A percentile compares a stretch with the other conserved stretches of the same genome.
These are phyloP conservation scores for Gossypium ekmanianum DNA, from an alignment of 345 rosid species.

Conservation along the genomic window DNA sequence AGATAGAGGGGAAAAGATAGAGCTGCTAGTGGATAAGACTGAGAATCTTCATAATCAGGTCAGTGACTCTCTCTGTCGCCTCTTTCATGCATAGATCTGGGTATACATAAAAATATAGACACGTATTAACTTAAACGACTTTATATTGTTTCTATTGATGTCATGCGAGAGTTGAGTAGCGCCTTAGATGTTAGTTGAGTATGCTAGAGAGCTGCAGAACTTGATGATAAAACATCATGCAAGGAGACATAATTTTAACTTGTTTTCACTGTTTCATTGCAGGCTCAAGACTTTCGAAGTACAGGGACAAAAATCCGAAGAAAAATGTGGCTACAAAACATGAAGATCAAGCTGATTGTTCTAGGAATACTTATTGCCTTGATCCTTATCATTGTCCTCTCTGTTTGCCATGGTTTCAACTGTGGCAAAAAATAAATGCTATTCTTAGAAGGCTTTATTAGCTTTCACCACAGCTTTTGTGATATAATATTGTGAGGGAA, in stretches of 20 bases:
- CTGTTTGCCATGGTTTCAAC: slow-evolving; percentile 80
- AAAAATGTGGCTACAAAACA: slow-evolving; percentile 89
- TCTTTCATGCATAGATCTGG: not conserved
- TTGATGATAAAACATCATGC: not conserved
- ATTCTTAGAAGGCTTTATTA: not conserved
- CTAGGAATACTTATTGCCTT: slow-evolving; percentile 62
- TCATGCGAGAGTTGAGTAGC: not conserved
- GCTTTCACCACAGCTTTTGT: slow-evolving; percentile 8
- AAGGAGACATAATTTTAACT: not conserved
- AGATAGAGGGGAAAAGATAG: slow-evolving; percentile 99
- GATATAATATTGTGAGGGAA: slow-evolving; percentile 16
- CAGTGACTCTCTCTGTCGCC: slow-evolving; percentile 11
- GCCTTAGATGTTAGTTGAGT: not conserved
- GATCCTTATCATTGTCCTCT: slow-evolving; percentile 66
- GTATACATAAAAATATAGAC: not conserved
- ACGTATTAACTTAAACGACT: not conserved
- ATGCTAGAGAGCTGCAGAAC: not conserved
- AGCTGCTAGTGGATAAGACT: slow-evolving; percentile 95
- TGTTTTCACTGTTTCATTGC: slow-evolving; percentile 6
- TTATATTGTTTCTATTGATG: not conserved
- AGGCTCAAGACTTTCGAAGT: slow-evolving; percentile 92
- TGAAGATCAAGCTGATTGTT: slow-evolving; percentile 92
- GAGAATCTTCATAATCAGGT: slow-evolving; percentile 98
- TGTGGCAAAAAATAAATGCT: slow-evolving; percentile 30
- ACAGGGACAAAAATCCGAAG: slow-evolving; percentile 86